Conservation (phyloP, 768 basidiomycete species). For the Boletus bicolor region DNA sequence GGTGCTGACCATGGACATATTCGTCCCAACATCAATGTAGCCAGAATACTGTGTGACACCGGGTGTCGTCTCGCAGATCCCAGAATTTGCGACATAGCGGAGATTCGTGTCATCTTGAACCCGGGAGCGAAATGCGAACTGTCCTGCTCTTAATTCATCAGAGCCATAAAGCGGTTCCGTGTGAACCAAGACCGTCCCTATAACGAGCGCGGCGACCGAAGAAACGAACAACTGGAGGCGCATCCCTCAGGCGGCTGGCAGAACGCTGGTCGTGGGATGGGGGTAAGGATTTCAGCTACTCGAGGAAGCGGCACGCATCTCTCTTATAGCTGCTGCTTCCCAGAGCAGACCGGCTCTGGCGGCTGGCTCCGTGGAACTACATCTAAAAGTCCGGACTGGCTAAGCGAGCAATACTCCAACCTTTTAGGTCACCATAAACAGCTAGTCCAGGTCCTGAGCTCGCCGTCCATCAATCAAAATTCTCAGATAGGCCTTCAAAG, state of each 20-base stretch:
- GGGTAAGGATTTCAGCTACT: neutral
- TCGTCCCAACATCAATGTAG: constrained; percentile 53
- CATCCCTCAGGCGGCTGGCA: constrained; percentile 11
- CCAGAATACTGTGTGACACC: constrained; percentile 59
- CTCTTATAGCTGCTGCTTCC: neutral
- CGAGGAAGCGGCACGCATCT: too few relatives aligned
- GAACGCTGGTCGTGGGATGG: neutral
- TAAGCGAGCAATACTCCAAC: too few relatives aligned
- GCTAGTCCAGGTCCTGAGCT: too few relatives aligned
- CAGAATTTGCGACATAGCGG: constrained; percentile 55
- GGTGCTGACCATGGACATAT: constrained; percentile 54
- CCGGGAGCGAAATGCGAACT: constrained; percentile 13
- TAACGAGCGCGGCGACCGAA: neutral
- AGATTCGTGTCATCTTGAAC: constrained; percentile 30
- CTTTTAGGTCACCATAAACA: too few relatives aligned
- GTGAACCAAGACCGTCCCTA: neutral
- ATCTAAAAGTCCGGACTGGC: too few relatives aligned
- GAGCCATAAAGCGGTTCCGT: neutral
- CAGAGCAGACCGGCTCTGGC: neutral
- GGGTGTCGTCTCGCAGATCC: constrained; percentile 64
- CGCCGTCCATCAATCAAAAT: too few relatives aligned
- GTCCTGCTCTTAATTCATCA: neutral
- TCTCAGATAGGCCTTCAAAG: too few relatives aligned
- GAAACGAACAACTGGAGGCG: neutral
- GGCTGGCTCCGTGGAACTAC: neutral